These are phyloP conservation scores for Neurospora sp. DNA, from an alignment of 2,329 filamentous ascomycete species.

Conservation along the genomic window DNA sequence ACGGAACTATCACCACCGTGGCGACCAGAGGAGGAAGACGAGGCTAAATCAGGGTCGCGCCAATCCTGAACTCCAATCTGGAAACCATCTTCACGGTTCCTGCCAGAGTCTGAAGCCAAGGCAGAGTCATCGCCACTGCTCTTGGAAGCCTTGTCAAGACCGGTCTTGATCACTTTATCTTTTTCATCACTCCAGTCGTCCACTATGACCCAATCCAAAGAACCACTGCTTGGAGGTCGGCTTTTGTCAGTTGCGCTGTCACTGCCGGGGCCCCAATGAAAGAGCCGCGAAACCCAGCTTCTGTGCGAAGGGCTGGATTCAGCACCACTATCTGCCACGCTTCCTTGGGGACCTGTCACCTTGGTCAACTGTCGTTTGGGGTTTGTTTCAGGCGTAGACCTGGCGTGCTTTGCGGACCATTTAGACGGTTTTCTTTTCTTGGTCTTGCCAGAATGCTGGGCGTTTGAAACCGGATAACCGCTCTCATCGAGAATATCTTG, in stretches of 20 bases:
- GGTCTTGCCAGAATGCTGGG: slow-evolving; percentile 37
- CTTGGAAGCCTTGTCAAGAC: slow-evolving; percentile 27
- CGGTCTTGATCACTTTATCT: slow-evolving; percentile 33
- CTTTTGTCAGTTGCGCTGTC: slow-evolving; percentile 38
- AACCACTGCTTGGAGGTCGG: slow-evolving; percentile 62
- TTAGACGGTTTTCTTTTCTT: slow-evolving; percentile 27
- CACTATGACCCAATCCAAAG: slow-evolving; percentile 62
- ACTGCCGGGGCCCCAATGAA: slow-evolving; percentile 21
- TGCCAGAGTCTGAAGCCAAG: slow-evolving; percentile 13
- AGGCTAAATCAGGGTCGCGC: slow-evolving; percentile 67
- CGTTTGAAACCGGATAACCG: slow-evolving; percentile 44
- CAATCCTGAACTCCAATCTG: slow-evolving; percentile 81
- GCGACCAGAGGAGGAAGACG: slow-evolving; percentile 20
- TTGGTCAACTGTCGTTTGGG: slow-evolving; percentile 15
- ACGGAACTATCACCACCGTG: slow-evolving; percentile 16
- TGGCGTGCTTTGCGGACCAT: slow-evolving; percentile 20
- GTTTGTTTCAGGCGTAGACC: slow-evolving; percentile 18
- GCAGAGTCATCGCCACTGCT: slow-evolving; percentile 20
- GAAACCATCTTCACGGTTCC: slow-evolving; percentile 48
- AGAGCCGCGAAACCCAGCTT: slow-evolving; percentile 32
- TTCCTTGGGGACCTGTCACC: slow-evolving; percentile 8
- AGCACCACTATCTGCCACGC: neutral
- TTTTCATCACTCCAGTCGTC: slow-evolving; percentile 55
- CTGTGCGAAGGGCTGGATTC: slow-evolving; percentile 4
- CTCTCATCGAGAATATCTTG: slow-evolving; percentile 52